Conservation (phyloP, 163 green algal genomes). For the Coccomyxa subellipsoidea region DNA sequence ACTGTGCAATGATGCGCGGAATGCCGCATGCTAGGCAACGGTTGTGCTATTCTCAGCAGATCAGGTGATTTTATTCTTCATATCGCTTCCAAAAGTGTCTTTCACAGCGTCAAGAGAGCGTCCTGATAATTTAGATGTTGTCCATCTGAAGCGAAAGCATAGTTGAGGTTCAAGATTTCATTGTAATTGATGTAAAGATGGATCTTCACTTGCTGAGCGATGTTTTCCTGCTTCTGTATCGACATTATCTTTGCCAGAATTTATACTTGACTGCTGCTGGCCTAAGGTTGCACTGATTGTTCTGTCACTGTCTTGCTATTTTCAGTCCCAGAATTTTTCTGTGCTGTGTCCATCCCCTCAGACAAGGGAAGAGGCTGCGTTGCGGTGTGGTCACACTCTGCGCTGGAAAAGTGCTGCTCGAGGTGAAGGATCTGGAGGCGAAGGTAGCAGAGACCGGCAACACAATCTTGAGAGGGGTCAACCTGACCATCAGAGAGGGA, state of each 20-base stretch:
- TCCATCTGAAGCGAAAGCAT: too few relatives aligned
- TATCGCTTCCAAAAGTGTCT: too few relatives aligned
- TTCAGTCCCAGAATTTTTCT: not conserved
- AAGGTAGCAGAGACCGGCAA: constrained; percentile 72
- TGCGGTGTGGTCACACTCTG: not conserved
- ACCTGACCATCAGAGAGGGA: constrained; percentile 79
- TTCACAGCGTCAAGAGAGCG: too few relatives aligned
- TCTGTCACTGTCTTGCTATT: not conserved
- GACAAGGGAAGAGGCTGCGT: not conserved
- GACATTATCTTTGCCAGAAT: too few relatives aligned
- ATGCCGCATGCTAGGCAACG: not conserved
- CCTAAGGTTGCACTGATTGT: too few relatives aligned
- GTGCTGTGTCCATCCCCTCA: not conserved
- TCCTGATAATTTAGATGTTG: too few relatives aligned
- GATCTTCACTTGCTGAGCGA: too few relatives aligned
- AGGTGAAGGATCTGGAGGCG: constrained; percentile 85
- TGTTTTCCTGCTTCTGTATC: too few relatives aligned
- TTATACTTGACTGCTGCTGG: too few relatives aligned
- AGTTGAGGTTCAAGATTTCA: too few relatives aligned
- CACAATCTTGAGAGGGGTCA: constrained; percentile 92
- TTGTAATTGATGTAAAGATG: too few relatives aligned
- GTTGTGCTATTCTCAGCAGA: not conserved
- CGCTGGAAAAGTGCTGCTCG: constrained; percentile 56
- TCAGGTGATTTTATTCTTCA: not conserved
- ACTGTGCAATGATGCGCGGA: not conserved